phyloP scores from a whole-genome alignment of 352 stramenopile genomes.

The Hyaloperonospora brassicae region DNA sequence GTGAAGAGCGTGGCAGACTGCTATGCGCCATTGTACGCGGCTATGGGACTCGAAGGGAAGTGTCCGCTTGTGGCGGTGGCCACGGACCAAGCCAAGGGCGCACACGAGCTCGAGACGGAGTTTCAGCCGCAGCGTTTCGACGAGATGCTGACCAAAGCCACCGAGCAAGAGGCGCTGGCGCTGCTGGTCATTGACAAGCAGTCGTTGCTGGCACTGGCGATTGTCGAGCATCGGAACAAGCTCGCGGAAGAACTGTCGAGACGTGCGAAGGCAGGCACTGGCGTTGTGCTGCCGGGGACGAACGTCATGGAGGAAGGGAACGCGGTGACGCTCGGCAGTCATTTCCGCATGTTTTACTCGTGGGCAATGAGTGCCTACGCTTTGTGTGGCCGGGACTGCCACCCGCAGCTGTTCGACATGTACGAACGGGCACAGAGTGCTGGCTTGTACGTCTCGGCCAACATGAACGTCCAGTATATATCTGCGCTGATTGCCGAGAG shows the following conservation, averaged over 20 bases:
- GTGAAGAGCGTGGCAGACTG: constrained; percentile 50
- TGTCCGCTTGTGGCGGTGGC: constrained; percentile 22
- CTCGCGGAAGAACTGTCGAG: constrained; percentile 29
- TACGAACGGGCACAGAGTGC: constrained; percentile 39
- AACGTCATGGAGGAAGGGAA: constrained; percentile 33
- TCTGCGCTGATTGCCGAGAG: constrained; percentile 32
- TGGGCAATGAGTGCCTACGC: constrained; percentile 46
- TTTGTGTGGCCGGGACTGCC: constrained; percentile 13
- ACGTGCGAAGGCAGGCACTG: constrained; percentile 15
- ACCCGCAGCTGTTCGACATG: constrained; percentile 34
- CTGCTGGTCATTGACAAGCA: constrained; percentile 38
- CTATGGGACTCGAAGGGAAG: constrained; percentile 18
- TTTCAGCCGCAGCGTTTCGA: constrained; percentile 51
- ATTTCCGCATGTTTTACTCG: constrained; percentile 64
- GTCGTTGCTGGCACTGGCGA: constrained; percentile 28
- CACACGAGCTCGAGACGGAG: constrained; percentile 30
- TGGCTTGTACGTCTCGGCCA: constrained; percentile 45
- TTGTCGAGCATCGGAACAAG: constrained; percentile 45
- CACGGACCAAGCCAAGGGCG: constrained; percentile 12
- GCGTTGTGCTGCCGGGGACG: constrained; percentile 20
- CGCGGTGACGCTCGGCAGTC: constrained; percentile 28
- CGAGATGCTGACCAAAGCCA: constrained; percentile 48
- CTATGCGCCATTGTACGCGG: constrained; percentile 50
- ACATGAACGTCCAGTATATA: constrained; percentile 59
- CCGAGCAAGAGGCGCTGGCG: constrained; percentile 52